Conservation (phyloP, 1,139 yeast species). For the Protomyces macrosporus region DNA sequence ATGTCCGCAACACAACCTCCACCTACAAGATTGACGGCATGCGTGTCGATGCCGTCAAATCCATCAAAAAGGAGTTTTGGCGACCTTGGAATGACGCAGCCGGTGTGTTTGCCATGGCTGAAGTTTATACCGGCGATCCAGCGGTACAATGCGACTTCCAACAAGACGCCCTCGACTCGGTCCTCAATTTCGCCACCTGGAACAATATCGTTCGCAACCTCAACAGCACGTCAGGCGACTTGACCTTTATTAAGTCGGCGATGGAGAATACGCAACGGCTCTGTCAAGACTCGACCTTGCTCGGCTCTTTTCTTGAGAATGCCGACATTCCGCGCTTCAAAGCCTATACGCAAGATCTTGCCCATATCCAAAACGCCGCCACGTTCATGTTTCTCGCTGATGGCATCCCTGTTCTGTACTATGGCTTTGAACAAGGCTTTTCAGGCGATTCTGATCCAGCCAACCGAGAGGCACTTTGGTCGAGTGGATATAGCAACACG, state of each 20-base stretch:
- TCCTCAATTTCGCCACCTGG: slow-evolving; percentile 22
- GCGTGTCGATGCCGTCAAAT: slow-evolving; percentile 26
- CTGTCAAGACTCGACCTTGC: slow-evolving; percentile 1
- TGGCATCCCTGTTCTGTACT: slow-evolving; percentile 27
- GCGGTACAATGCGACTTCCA: slow-evolving; percentile 14
- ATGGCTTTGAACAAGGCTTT: slow-evolving; percentile 27
- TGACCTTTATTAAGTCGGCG: background rate
- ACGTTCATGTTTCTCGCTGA: slow-evolving; percentile 14
- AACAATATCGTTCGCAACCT: background rate
- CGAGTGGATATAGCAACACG: slow-evolving; percentile 9
- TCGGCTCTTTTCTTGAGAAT: slow-evolving; percentile 23
- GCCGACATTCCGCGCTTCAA: slow-evolving; percentile 26
- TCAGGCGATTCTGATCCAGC: slow-evolving; percentile 23
- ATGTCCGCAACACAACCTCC: background rate
- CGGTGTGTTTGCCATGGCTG: slow-evolving; percentile 25
- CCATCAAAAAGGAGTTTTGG: slow-evolving; percentile 10
- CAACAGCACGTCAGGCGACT: background rate
- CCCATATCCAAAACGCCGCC: slow-evolving; percentile 1
- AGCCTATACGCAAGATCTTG: slow-evolving; percentile 12
- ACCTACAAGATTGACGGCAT: slow-evolving; percentile 23
- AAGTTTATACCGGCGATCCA: slow-evolving; percentile 17
- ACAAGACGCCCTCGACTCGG: slow-evolving; percentile 7
- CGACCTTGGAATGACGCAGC: slow-evolving; percentile 2
- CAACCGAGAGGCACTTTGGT: slow-evolving; percentile 27
- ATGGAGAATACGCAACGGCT: background rate